Percentiles rank a stretch among this genome's conserved stretches.
Conservation (phyloP, 2,329 filamentous ascomycete genomes). For the Lachnellula cervina region DNA sequence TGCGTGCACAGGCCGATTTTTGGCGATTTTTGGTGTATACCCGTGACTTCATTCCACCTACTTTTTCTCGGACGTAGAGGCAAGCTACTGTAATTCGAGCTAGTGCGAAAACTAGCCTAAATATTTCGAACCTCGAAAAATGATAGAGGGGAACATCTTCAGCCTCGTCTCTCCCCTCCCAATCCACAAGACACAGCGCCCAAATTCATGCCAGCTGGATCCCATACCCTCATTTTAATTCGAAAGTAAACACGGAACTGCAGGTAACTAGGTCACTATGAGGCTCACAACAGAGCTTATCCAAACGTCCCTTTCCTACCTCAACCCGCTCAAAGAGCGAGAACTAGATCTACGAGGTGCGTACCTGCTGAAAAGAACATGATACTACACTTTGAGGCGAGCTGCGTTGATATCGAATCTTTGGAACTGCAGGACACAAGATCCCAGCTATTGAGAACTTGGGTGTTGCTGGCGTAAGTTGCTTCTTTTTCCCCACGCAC, state of each 20-base stretch:
- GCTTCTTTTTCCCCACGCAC: conserved; percentile 2
- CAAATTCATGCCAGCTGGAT: background rate
- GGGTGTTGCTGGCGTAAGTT: conserved; percentile 82
- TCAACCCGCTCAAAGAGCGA: conserved; percentile 97
- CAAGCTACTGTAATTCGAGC: background rate
- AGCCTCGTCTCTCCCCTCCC: conserved; percentile 5
- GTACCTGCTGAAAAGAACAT: conserved; percentile 79
- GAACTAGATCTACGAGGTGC: conserved; percentile 99
- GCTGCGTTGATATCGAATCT: conserved; percentile 75
- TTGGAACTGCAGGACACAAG: conserved; percentile 76
- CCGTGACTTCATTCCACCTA: too few relatives aligned
- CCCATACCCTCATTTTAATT: background rate
- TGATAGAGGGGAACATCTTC: conserved; percentile 4
- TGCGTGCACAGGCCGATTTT: too few relatives aligned
- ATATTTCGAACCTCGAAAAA: conserved; percentile 1
- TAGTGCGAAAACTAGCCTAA: background rate
- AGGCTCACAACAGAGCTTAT: conserved; percentile 94
- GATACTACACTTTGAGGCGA: conserved; percentile 83
- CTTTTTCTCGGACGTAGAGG: too few relatives aligned
- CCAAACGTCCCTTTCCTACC: conserved; percentile 90
- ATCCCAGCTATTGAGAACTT: conserved; percentile 97
- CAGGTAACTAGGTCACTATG: conserved; percentile 49
- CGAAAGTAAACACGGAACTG: background rate
- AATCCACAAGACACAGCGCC: background rate
- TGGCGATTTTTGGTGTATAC: too few relatives aligned